Conservation (phyloP, 345 rosid species). For the Acer campestre region DNA sequence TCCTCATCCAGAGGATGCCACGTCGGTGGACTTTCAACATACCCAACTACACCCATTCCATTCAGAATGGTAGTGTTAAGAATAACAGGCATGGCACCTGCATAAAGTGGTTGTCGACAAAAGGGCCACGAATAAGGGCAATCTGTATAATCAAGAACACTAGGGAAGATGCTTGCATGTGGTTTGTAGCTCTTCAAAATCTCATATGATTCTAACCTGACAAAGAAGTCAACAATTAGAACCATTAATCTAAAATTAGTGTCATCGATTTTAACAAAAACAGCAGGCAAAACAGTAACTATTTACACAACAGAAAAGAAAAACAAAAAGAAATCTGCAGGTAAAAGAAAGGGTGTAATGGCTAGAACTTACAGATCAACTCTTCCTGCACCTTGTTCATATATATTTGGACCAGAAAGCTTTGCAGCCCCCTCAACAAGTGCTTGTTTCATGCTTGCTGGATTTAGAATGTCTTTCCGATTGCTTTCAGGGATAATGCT, state of each 20-base stretch:
- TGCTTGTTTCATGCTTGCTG: slow-evolving; percentile 99
- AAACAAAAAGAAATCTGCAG: slow-evolving; percentile 9
- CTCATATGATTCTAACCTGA: slow-evolving; percentile 97
- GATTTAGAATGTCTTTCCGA: slow-evolving; percentile 77
- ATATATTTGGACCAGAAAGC: slow-evolving; percentile 94
- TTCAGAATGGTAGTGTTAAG: slow-evolving; percentile 89
- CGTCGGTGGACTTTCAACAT: slow-evolving; percentile 74
- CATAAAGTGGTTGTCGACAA: slow-evolving; percentile 93
- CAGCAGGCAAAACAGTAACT: slow-evolving; percentile 15
- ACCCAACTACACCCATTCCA: slow-evolving; percentile 97
- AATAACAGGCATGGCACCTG: slow-evolving; percentile 95
- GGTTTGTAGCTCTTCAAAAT: slow-evolving; percentile 87
- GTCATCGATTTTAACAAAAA: slow-evolving; percentile 9
- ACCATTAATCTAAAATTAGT: slow-evolving; percentile 12
- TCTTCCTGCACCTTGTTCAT: slow-evolving; percentile 98
- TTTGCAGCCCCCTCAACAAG: slow-evolving; percentile 98
- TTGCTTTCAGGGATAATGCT: slow-evolving; percentile 76
- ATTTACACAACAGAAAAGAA: not conserved
- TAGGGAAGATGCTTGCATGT: slow-evolving; percentile 95
- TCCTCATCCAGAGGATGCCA: slow-evolving; percentile 92
- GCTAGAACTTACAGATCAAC: slow-evolving; percentile 77
- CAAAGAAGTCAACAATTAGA: slow-evolving; percentile 40
- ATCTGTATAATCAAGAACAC: slow-evolving; percentile 76
- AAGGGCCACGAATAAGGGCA: slow-evolving; percentile 99
- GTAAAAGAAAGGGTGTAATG: not conserved